Base-by-base conservation (phyloP, 192 early-diverging fungal species). In the Gryganskiella cystojenkinii region DNA sequence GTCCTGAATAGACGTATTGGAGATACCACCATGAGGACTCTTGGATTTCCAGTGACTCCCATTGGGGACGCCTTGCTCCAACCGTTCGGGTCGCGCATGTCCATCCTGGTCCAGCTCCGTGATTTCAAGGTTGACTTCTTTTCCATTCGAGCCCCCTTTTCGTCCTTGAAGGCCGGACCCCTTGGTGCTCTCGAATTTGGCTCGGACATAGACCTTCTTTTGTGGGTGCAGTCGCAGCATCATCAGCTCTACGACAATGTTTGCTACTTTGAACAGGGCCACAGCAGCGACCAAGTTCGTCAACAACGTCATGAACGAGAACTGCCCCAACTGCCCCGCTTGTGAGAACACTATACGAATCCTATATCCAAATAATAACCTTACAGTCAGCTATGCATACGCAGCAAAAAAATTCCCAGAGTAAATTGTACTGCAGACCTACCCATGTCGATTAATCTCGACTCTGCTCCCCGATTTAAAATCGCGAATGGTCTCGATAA, bases 261-360 rank as follows among this genome's bases (percentile, higher is more conserved):
- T 75, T 27, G 80, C 80, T 1, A 81, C 56, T 24, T 71, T 80
- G 68, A 83, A 83, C 30, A 83, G 28, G 4, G 78, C 82, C 20
- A 83, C 55, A 24, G 71, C 71, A 22, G 78, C 82, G 2, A 83
- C 71, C 17, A 83, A 34, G 27, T 80, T 83, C 0, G 70, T 69
- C n/a, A 83, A 45, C 9, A 83, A 46, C 0, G 71, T 56, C 61
- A 83, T 80, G 10, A 76, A 31, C 6, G 78, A 63, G 63, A 80
- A 83, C 43, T 75, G 51, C 5, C 82, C 82, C 17, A 83, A 56
- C 33, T 73, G 52, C 5, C 82, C 82, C 33, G 71, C 42, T 44
- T 83, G 82, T 30, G 78, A 74, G 43, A 83, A 80, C 19, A 83
- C 71, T 3, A 83, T 64, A 1, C 82, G 63, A 42, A 83, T 70